Base-by-base conservation (phyloP, 2,329 filamentous ascomycete genomes). In the Fusarium algeriense region DNA sequence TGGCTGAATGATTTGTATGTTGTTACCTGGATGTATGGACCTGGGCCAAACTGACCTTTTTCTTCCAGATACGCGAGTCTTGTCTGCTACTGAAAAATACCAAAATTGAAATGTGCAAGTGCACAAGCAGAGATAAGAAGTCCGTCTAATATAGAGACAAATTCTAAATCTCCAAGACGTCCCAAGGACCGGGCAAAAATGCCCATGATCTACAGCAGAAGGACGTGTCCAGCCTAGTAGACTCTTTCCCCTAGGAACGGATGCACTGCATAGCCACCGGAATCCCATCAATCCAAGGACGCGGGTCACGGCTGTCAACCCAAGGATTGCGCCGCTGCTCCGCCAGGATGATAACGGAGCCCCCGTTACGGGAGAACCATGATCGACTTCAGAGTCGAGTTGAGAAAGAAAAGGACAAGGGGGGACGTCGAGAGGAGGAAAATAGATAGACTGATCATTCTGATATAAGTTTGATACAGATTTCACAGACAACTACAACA, bases 1-100 rank as follows among this genome's bases (percentile, higher is more conserved):
- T 53, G 77, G 78, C 73, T 79, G 78, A 80, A 77, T 56, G 64
- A 71, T 69, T 67, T 71, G 76, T 77, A 70, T 54, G 76, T 62
- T 8, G 13, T 13, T 20, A 12, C n/a, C n/a, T 26, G 15, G 15
- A 13, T 14, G 5, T 8, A 20, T 37, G 4, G 2, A 20, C 14
- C n/a, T 20, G 10, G 40, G 43, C 13, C 17, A 32, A 17, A 59
- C 73, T 76, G 66, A 74, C 37, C 20, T 23, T 20, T 30, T 30
- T 5, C 17, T 28, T 19, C 15, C 9, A 75, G 69, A 60, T 50
- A 63, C 66, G 52, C 63, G 32, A 68, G 46, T 71, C 54, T 64
- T 65, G 71, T 77, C 75, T 77, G 75, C 73, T 77, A 76, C 75
- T 59, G 38, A 69, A 61, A 73, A 56, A 52, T 15, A 61, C 44